Evolutionary conservation across 164 flowering plant species (phyloP), one percentile per base, ranked within the genome.

Genomic region (Berberis thunbergii): DNA sequence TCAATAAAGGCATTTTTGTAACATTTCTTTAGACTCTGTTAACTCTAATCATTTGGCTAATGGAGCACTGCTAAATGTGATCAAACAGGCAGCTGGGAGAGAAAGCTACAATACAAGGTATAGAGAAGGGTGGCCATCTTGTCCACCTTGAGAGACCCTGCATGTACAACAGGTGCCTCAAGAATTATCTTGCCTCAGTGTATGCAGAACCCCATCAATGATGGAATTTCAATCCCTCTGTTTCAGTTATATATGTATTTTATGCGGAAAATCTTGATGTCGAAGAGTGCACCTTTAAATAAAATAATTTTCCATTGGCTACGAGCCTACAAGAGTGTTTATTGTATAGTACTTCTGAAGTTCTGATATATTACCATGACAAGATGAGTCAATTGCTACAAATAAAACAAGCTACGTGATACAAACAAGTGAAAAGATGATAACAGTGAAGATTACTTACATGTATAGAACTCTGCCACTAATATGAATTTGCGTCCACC

Each of bases 71-170:
- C 44, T 57, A 8, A 41, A 58, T 64, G 52, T 59, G 44, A 62
- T 65, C 40, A 26, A 26, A 61, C 83, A 94, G 99, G 83, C 83
- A 89, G 73, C 70, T 95, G 52, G 99, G 97, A 43, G 89, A 79
- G 5, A 81, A 79, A 11, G 81, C 86, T 39, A 84, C 89, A 39
- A 54, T 81, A 52, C 54, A 85, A 62, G 72, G 81, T 57, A 89
- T 95, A 74, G 66, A 76, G 80, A 87, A 89, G 63, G 96, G 86
- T 4, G 99, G 99, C 54, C 99, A 95, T 71, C 80, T 94, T 72
- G 97, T 82, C 73, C 99, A 87, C 69, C 75, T 94, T 11, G 99
- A 95, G 73, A 71, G 97, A 26, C 99, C 99, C 38, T 89, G 96
- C 53, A 85, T 77, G 66, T 94, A 86, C 72, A 91, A 83, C 72